Base-by-base conservation (phyloP, 1,284 basidiomycete species). In the Naganishia liquefaciens region DNA sequence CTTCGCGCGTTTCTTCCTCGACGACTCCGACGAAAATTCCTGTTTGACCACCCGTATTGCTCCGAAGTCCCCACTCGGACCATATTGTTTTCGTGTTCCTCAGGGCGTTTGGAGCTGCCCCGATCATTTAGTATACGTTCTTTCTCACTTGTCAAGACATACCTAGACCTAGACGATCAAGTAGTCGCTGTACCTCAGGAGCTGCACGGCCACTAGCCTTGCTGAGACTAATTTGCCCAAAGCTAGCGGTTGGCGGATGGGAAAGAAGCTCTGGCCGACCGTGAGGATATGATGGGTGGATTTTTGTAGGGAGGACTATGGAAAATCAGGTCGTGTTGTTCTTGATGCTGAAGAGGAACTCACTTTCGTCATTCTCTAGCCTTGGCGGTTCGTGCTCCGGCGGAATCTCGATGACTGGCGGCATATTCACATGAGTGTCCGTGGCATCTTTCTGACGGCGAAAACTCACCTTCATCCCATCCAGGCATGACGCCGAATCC, bases 401-500 rank as follows among this genome's bases (percentile, higher is more conserved):
- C 13, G 63, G 63, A 21, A 65, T 51, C 19, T 65, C 63, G 30
- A 65, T 65, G 17, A 55, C 63, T 65, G 23, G 15, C 4, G 7
- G 15, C 46, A 17, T 7, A 33, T 2, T 1, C 17, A 43, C 19
- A 6, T 2, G 1, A 40, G 9, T 25, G 30, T 21, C 27, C 50
- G 17, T 1, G 15, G 23, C 1, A 25, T 33, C 9, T 17, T 42
- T 2, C 2, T 2, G 13, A 9, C 13, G 4, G 15, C 25, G 25
- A 23, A 21, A 19, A 37, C 55, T 25, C 42, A 60, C 63, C 63
- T 21, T 65, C 63, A 39, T 60, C 55, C 49, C 57, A 65, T 11
- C 63, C 63, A 19, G 51, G 46, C 63, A 65, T 65, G 23, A 49
- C 50, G 21, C 63, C 63, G 44, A 65, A 65, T 17, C 57, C 63